A percentile compares a stretch with the other conserved stretches of the same genome.
Evolutionary conservation across 2,329 filamentous ascomycete species (phyloP).

Genomic region (Trichoderma cornu-damae): DNA sequence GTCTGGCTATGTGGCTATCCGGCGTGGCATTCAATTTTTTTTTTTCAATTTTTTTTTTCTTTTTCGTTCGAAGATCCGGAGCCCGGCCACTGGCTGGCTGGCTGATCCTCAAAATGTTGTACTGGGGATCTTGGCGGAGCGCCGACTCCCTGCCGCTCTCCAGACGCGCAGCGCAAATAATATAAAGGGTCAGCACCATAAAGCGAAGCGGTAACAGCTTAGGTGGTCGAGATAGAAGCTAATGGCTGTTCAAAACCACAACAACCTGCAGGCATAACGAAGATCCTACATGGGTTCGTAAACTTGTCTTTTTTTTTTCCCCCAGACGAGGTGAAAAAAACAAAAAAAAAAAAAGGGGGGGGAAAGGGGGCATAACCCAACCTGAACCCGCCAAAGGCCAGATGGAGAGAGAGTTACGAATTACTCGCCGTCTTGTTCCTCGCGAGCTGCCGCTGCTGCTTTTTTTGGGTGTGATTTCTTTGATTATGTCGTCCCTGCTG

Average conservation of each 20-base stretch:
- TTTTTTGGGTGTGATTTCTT: no score
- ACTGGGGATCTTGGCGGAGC: constrained; percentile 3
- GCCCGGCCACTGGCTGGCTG: constrained; percentile 9
- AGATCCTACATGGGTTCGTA: neutral
- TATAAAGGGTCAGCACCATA: constrained; percentile 5
- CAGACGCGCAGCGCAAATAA: neutral
- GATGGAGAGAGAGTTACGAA: no score
- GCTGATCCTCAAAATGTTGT: neutral
- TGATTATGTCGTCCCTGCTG: no score
- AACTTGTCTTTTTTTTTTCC: no score
- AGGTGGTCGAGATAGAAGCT: neutral
- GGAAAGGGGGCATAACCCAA: no score
- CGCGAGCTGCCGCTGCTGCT: no score
- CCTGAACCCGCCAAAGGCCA: no score
- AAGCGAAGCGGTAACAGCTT: neutral
- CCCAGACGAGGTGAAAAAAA: no score
- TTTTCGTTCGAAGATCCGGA: constrained; percentile 12
- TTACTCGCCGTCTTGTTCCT: no score
- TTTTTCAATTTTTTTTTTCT: no score
- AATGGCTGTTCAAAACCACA: neutral
- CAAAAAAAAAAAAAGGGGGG: neutral
- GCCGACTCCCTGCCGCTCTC: neutral
- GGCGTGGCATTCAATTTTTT: neutral
- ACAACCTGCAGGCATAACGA: neutral
- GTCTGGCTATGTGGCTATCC: constrained; percentile 3